Conservation (phyloP, 345 rosid species). For the Raphanus sativus region DNA sequence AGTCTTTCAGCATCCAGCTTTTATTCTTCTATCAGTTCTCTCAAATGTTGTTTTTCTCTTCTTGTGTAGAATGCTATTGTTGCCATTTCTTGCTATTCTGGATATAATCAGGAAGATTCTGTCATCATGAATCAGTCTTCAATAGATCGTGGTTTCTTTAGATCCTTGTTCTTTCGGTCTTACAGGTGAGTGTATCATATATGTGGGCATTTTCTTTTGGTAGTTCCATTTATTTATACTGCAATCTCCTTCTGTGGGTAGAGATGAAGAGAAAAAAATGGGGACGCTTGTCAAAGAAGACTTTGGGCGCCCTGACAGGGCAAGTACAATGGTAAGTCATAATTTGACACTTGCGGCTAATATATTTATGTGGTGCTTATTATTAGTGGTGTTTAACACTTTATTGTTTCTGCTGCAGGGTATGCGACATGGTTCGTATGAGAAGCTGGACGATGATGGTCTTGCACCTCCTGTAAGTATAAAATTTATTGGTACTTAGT, state of each 20-base stretch:
- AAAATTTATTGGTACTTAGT: constrained; percentile 7
- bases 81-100: constrained; percentile 95
- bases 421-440: constrained; percentile 98
- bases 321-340: constrained; percentile 75
- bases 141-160: constrained; percentile 91
- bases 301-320: constrained; percentile 92
- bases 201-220: not conserved
- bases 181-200: constrained; percentile 58
- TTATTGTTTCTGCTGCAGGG: constrained; percentile 53
- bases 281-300: constrained; percentile 98
- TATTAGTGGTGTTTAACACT: constrained; percentile 21
- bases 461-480: constrained; percentile 96
- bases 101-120: constrained; percentile 99
- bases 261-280: constrained; percentile 99
- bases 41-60: not conserved
- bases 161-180: constrained; percentile 94
- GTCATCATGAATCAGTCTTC: constrained; percentile 99
- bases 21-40: not conserved
- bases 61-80: constrained; percentile 88
- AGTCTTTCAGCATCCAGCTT: constrained; percentile 12
- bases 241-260: constrained; percentile 29
- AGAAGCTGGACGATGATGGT: constrained; percentile 97
- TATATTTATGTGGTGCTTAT: constrained; percentile 2
- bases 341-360: not conserved
- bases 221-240: constrained; percentile 1